Evolutionary conservation across 2,329 filamentous ascomycete genomes (phyloP).

Genomic region (Calonectria pteridis): DNA sequence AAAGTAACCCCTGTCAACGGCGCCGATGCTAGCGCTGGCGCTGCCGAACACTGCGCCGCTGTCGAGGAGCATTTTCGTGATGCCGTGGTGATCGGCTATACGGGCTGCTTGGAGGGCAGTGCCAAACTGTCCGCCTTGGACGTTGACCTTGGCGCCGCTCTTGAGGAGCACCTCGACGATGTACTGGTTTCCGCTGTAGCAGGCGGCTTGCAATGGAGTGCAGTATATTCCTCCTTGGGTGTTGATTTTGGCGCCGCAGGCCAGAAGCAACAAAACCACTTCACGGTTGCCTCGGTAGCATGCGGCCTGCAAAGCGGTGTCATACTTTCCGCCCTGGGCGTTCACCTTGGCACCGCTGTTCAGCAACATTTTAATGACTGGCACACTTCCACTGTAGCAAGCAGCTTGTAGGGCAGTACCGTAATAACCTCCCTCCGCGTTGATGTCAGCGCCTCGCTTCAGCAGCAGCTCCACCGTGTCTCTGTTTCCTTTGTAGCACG

Average conservation of each 20-base stretch:
- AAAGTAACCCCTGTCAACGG: neutral
- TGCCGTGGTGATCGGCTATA: neutral
- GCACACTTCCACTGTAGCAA: neutral
- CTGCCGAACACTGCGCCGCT: neutral
- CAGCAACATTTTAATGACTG: neutral
- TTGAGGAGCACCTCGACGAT: slow-evolving; percentile 1
- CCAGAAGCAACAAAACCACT: neutral
- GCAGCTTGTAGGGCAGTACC: neutral
- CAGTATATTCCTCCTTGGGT: neutral
- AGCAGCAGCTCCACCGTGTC: neutral
- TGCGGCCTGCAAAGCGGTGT: neutral
- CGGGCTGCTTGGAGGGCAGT: neutral
- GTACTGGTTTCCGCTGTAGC: neutral
- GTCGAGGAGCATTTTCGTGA: neutral
- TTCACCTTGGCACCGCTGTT: neutral
- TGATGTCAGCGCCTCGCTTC: neutral
- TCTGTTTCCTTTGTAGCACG: neutral
- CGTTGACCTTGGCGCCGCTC: neutral
- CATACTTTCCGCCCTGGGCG: neutral
- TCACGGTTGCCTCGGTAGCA: neutral
- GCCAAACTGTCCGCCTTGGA: neutral
- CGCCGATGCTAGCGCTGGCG: neutral
- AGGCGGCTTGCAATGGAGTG: neutral
- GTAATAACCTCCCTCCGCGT: neutral
- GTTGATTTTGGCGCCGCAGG: slow-evolving; percentile 1